Base-by-base conservation (phyloP, 805 yeast species). In the Ogataea chonburiensis region DNA sequence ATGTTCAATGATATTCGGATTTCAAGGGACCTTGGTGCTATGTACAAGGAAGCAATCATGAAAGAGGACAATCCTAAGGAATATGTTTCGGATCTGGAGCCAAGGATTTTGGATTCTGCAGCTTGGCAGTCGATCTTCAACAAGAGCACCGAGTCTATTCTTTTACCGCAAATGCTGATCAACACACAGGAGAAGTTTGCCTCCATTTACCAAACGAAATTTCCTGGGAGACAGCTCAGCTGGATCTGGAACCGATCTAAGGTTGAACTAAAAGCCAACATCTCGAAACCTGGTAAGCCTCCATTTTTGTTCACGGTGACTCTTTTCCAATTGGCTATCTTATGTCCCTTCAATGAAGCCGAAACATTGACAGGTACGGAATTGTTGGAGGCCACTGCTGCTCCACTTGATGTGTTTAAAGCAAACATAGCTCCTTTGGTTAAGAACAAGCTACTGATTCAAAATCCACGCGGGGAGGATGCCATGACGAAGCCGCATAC, bases 221-320 rank as follows among this genome's bases (percentile, higher is more conserved):
- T 91, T 61, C 76, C 70, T 44, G 97, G 97, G 9, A 75, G 98
- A 61, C 79, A 86, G 46, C 73, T 93, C 51, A 84, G 86, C 55
- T 93, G 99, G 99, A 73, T 91, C 42, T 93, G 97, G 97, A 83
- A 87, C 52, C 78, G 86, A 56, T 86, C 95, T 30, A 83, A 91
- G 60, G 93, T 94, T 42, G 99, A 93, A 59, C 64, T 93, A 39
- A 85, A 81, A 61, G 95, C 95, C 8, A 84, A 86, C 56, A 72
- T 88, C 45, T 75, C 91, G 5, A 81, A 81, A 49, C 80, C 83
- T 23, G 89, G 89, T 5, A 81, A 79, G 55, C 83, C 89, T 4
- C 88, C 95, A 31, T 86, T 82, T 54, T 67, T 72, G 15, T 82
- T 94, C 55, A 82, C 84, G 3, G 87, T 87, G 27, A 83, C 96